Evolutionary conservation across 768 basidiomycete genomes (phyloP).

Genomic region (Pholiota microspora): DNA sequence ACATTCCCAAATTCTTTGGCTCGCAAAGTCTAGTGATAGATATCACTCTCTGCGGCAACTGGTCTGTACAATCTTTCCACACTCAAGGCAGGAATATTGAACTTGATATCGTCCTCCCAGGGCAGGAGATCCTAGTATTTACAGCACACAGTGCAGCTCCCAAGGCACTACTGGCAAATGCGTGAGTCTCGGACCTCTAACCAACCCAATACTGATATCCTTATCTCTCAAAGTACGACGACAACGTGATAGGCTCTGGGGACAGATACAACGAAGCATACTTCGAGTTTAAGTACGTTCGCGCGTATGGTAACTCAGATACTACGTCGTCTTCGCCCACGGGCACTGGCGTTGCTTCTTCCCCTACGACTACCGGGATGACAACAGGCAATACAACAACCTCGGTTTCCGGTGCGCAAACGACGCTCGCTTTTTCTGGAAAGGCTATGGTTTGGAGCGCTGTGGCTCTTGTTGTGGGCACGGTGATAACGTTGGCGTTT

Average conservation of each 20-base stretch:
- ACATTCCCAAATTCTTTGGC: slow-evolving; percentile 39
- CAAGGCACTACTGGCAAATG: slow-evolving; percentile 32
- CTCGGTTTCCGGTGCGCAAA: not conserved
- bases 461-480: not conserved
- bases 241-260: slow-evolving; percentile 47
- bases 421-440: not conserved
- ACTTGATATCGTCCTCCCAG: too few relatives aligned
- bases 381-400: not conserved
- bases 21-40: slow-evolving; percentile 49
- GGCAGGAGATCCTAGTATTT: slow-evolving; percentile 43
- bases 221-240: slow-evolving; percentile 33
- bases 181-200: slow-evolving; percentile 27
- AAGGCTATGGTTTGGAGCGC: not conserved
- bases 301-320: slow-evolving; percentile 39
- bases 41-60: slow-evolving; percentile 52
- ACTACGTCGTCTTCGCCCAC: not conserved
- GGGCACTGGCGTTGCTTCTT: not conserved
- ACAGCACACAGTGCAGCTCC: slow-evolving; percentile 38
- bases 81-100: too few relatives aligned
- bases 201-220: not conserved
- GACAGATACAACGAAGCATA: slow-evolving; percentile 47
- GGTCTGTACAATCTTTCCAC: slow-evolving; percentile 20
- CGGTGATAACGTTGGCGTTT: not conserved
- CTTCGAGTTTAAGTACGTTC: slow-evolving; percentile 57
- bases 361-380: not conserved